Percentiles rank a stretch among this genome's conserved stretches.
phyloP scores from a whole-genome alignment of 2,329 filamentous ascomycete species.

The Cucurbitaria berberidis region DNA sequence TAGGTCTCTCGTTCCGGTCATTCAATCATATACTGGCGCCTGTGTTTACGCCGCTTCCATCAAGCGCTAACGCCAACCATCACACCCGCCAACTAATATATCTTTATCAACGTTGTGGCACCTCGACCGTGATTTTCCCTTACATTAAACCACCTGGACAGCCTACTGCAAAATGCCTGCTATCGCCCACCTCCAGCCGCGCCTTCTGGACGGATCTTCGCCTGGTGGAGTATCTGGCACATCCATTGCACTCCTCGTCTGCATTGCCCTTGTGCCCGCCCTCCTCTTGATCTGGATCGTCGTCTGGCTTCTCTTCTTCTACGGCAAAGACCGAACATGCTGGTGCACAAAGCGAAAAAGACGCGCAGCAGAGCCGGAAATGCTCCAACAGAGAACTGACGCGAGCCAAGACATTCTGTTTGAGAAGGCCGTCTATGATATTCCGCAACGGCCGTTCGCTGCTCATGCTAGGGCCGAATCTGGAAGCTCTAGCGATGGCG shows the following conservation, averaged over 20 bases:
- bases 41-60: constrained; percentile 4
- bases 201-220: constrained; percentile 15
- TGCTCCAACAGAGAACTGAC: constrained; percentile 1
- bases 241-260: constrained; percentile 32
- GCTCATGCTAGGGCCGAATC: constrained; percentile 16
- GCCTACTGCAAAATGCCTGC: constrained; percentile 20
- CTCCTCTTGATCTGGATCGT: constrained; percentile 32
- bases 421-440: constrained; percentile 19
- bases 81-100: not conserved
- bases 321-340: constrained; percentile 29
- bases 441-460: constrained; percentile 19
- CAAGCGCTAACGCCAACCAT: not conserved
- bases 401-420: constrained; percentile 16
- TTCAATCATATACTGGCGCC: constrained; percentile 1
- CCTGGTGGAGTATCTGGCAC: constrained; percentile 21
- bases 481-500: constrained; percentile 15
- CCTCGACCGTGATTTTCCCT: not conserved
- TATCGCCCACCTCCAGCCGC: constrained; percentile 19
- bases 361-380: constrained; percentile 4
- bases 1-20: constrained; percentile 1
- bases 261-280: constrained; percentile 32
- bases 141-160: not conserved
- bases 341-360: constrained; percentile 33
- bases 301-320: constrained; percentile 37
- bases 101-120: constrained; percentile 5